These are phyloP conservation scores for Aspergillus sp. DNA, from an alignment of 2,329 filamentous ascomycete genomes.

Conservation along the genomic window DNA sequence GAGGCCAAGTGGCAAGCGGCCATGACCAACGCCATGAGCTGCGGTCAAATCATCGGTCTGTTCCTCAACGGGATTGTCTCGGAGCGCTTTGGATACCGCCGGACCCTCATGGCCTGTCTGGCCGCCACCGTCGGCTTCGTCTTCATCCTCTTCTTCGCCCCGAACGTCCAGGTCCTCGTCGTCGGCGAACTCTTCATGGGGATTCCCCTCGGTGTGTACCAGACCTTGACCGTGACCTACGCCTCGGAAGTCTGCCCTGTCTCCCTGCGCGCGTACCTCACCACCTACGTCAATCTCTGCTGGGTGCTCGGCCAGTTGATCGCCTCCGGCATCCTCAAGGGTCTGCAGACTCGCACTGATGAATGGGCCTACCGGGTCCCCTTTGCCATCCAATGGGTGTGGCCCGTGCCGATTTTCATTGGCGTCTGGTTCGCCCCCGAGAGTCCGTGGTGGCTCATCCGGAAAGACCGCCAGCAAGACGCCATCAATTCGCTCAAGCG, in stretches of 20 bases:
- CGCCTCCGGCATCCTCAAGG: slow-evolving; percentile 33
- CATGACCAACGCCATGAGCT: slow-evolving; percentile 31
- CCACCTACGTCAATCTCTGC: slow-evolving; percentile 7
- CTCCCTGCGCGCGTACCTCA: slow-evolving; percentile 2
- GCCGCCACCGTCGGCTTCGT: slow-evolving; percentile 1
- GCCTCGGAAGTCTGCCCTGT: slow-evolving; percentile 3
- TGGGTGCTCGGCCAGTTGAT: slow-evolving; percentile 35
- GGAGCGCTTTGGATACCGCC: slow-evolving; percentile 19
- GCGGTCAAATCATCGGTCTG: slow-evolving; percentile 29
- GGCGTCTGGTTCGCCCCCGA: slow-evolving; percentile 30
- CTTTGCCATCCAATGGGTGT: slow-evolving; percentile 35
- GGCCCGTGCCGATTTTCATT: slow-evolving; percentile 21
- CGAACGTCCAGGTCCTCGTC: not conserved
- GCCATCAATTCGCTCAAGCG: slow-evolving; percentile 30
- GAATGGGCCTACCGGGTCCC: slow-evolving; percentile 40
- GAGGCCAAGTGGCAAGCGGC: slow-evolving; percentile 36
- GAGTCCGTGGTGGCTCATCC: slow-evolving; percentile 41
- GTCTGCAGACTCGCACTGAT: slow-evolving; percentile 26
- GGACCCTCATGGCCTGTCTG: slow-evolving; percentile 14
- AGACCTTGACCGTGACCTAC: slow-evolving; percentile 5
- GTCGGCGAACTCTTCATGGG: slow-evolving; percentile 7
- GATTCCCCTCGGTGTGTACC: slow-evolving; percentile 3
- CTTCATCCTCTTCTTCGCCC: slow-evolving; percentile 5
- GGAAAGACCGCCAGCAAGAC: slow-evolving; percentile 34
- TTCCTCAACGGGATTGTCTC: slow-evolving; percentile 19